Evolutionary conservation across 1,284 basidiomycete genomes (phyloP).

Genomic region (Prillingera fragicola): DNA sequence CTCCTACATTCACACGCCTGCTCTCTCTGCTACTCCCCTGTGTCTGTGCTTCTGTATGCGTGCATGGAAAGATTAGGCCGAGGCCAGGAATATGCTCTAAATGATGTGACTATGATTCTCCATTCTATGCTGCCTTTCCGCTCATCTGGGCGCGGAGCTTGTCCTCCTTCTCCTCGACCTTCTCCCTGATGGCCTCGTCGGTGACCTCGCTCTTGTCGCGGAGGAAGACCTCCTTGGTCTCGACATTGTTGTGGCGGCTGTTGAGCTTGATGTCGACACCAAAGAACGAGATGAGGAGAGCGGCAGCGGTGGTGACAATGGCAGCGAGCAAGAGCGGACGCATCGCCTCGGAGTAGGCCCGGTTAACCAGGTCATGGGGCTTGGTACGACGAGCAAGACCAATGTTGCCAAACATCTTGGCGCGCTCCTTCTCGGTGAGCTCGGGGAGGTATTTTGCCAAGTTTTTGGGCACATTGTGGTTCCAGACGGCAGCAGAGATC

Average conservation of each 20-base stretch:
- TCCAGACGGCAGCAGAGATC: conserved; percentile 41
- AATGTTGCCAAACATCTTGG: conserved; percentile 33
- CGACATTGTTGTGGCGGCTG: too few species aligned
- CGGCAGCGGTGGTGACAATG: conserved; percentile 23
- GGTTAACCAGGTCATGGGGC: conserved; percentile 29
- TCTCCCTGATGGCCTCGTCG: too few species aligned
- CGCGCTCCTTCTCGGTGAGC: conserved; percentile 24
- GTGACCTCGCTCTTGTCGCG: conserved; percentile 22
- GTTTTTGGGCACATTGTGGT: conserved; percentile 23
- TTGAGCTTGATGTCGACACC: conserved; percentile 33
- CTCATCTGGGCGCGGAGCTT: too few species aligned
- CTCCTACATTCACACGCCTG: too few species aligned
- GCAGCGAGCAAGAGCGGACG: conserved; percentile 26
- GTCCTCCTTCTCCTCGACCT: too few species aligned
- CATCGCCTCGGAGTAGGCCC: conserved; percentile 33
- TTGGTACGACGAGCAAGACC: conserved; percentile 26
- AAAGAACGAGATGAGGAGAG: conserved; percentile 28
- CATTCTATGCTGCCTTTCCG: too few species aligned
- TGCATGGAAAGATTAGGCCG: too few species aligned
- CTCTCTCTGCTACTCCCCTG: too few species aligned
- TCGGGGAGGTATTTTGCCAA: conserved; percentile 29
- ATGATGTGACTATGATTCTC: too few species aligned
- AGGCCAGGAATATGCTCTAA: too few species aligned
- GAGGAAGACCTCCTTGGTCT: conserved; percentile 29
- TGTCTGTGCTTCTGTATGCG: too few species aligned